These are phyloP conservation scores for Lachnellula arida DNA, from an alignment of 2,329 filamentous ascomycete genomes.

Conservation along the genomic window DNA sequence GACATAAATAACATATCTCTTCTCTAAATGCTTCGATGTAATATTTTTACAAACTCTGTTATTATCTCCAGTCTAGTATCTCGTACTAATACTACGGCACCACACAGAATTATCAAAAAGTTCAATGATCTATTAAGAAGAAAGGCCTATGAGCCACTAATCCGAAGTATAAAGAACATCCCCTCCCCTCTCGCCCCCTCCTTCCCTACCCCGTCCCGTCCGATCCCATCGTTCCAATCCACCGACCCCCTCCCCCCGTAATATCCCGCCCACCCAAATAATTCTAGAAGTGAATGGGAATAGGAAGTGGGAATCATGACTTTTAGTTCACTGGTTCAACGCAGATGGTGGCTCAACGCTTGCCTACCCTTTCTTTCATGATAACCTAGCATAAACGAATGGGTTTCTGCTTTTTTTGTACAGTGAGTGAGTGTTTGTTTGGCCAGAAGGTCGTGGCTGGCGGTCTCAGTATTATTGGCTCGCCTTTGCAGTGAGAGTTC, in stretches of 20 bases:
- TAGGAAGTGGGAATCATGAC: not conserved
- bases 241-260: too few species aligned
- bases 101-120: not conserved
- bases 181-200: not conserved
- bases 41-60: too few species aligned
- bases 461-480: too few species aligned
- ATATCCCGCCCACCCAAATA: too few species aligned
- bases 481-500: constrained; percentile 9
- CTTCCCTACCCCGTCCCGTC: not conserved
- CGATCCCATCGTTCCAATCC: not conserved
- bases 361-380: not conserved
- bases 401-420: not conserved
- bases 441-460: not conserved
- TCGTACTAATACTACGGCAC: not conserved
- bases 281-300: not conserved
- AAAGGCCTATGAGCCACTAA: not conserved
- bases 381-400: not conserved
- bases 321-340: not conserved
- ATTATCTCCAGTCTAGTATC: not conserved
- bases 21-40: too few species aligned
- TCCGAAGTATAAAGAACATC: not conserved
- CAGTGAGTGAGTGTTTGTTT: not conserved
- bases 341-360: not conserved
- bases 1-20: too few species aligned
- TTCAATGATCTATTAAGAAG: not conserved